Conservation (phyloP, 306 rosid species). For the Lotus japonicus region DNA sequence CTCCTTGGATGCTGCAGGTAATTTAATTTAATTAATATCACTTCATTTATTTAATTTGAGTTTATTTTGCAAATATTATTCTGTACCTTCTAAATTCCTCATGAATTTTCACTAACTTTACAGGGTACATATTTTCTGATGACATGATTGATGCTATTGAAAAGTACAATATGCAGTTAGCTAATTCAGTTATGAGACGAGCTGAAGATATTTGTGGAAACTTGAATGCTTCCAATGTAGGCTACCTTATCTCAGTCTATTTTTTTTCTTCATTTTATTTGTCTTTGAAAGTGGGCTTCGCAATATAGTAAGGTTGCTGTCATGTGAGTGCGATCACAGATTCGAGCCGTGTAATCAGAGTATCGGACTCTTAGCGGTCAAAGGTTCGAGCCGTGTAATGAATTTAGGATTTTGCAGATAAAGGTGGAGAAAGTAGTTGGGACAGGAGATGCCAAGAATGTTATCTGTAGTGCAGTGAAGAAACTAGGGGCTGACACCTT, state of each 20-base stretch:
- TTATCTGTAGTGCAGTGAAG: slow-evolving; percentile 60
- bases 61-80: background rate
- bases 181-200: slow-evolving; percentile 64
- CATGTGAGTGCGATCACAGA: too few relatives aligned
- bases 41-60: background rate
- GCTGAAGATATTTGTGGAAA: slow-evolving; percentile 53
- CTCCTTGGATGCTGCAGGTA: slow-evolving; percentile 71
- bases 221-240: slow-evolving; percentile 24
- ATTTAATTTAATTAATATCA: background rate
- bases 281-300: background rate
- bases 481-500: slow-evolving; percentile 61
- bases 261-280: background rate
- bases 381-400: too few relatives aligned
- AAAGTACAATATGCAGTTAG: slow-evolving; percentile 41
- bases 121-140: slow-evolving; percentile 55
- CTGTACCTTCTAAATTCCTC: too few relatives aligned
- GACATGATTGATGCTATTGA: slow-evolving; percentile 48
- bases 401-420: slow-evolving; percentile 38
- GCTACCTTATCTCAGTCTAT: background rate
- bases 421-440: slow-evolving; percentile 54
- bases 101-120: background rate
- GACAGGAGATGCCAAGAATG: slow-evolving; percentile 69
- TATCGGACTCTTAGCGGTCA: too few relatives aligned
- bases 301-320: too few relatives aligned
- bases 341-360: too few relatives aligned